Percentiles rank a stretch among this genome's conserved stretches.
phyloP scores from a whole-genome alignment of 2,329 filamentous ascomycete genomes.

The Arthrinium phaeospermum region DNA sequence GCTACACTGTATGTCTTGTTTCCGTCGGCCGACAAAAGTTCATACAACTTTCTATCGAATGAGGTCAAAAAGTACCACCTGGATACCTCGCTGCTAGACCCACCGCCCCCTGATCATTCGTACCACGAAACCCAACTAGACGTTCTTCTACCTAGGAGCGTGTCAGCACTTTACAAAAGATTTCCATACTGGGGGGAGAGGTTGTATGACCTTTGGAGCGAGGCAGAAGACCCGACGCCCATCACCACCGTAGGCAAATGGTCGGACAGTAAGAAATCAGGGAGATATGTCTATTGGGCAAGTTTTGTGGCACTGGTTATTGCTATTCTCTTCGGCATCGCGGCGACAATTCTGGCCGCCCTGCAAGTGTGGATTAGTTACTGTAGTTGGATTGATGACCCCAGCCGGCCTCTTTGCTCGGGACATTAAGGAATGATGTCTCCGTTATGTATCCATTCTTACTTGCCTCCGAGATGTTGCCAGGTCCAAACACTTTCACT shows the following conservation, averaged over 20 bases:
- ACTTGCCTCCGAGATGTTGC: no score
- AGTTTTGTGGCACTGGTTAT: background rate
- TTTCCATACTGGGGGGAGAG: conserved; percentile 23
- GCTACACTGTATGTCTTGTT: background rate
- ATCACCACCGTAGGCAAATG: conserved; percentile 21
- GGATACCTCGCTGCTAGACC: background rate
- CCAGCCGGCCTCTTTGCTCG: background rate
- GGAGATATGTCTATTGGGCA: conserved; percentile 23
- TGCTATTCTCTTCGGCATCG: background rate
- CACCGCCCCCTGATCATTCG: background rate
- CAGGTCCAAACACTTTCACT: no score
- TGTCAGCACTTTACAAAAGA: conserved; percentile 19
- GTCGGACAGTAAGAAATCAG: conserved; percentile 22
- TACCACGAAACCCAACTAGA: conserved; percentile 13
- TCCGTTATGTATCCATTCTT: background rate
- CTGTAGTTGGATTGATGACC: background rate
- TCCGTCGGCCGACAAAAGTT: background rate
- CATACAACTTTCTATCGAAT: background rate
- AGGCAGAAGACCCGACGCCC: conserved; percentile 24
- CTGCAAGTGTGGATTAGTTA: background rate
- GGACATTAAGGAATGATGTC: background rate
- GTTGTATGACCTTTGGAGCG: conserved; percentile 21
- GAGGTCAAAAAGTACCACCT: background rate
- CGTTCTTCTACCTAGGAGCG: conserved; percentile 1
- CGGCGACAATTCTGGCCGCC: background rate